A percentile compares a stretch with the other conserved stretches of the same genome.
Conservation (phyloP, 2,329 filamentous ascomycete species). For the Macrophomina phaseolina region DNA sequence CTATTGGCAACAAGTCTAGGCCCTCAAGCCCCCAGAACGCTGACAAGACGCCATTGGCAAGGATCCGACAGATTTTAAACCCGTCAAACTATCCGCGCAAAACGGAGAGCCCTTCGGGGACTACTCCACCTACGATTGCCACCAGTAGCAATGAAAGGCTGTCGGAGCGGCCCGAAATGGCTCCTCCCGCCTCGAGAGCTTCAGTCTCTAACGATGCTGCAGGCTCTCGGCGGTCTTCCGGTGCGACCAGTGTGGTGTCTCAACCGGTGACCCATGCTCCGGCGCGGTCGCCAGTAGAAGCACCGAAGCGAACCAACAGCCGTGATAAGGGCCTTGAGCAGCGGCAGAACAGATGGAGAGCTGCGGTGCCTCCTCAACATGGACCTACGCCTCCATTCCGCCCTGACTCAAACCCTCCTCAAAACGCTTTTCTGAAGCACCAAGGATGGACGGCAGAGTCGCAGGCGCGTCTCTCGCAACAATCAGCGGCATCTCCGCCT, state of each 20-base stretch:
- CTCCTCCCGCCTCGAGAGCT: slow-evolving; percentile 21
- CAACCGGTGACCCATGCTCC: slow-evolving; percentile 1
- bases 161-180: slow-evolving; percentile 26
- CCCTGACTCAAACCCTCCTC: slow-evolving; percentile 24
- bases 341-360: slow-evolving; percentile 26
- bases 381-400: slow-evolving; percentile 24
- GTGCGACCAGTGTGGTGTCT: slow-evolving; percentile 23
- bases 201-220: slow-evolving; percentile 23
- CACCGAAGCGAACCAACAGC: slow-evolving; percentile 22
- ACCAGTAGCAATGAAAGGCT: slow-evolving; percentile 12
- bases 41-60: slow-evolving; percentile 25
- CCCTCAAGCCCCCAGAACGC: slow-evolving; percentile 19
- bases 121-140: slow-evolving; percentile 9
- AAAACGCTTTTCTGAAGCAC: slow-evolving; percentile 24
- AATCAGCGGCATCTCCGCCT: slow-evolving; percentile 18
- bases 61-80: slow-evolving; percentile 28
- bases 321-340: slow-evolving; percentile 27
- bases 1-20: slow-evolving; percentile 19
- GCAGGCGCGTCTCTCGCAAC: slow-evolving; percentile 20
- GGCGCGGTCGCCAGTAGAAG: slow-evolving; percentile 11
- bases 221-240: slow-evolving; percentile 24
- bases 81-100: slow-evolving; percentile 13
- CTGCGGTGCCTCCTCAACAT: slow-evolving; percentile 25
- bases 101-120: slow-evolving; percentile 11
- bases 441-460: slow-evolving; percentile 26